phyloP scores from a whole-genome alignment of 2,329 filamentous ascomycete genomes.

The Fusarium nematophilum region DNA sequence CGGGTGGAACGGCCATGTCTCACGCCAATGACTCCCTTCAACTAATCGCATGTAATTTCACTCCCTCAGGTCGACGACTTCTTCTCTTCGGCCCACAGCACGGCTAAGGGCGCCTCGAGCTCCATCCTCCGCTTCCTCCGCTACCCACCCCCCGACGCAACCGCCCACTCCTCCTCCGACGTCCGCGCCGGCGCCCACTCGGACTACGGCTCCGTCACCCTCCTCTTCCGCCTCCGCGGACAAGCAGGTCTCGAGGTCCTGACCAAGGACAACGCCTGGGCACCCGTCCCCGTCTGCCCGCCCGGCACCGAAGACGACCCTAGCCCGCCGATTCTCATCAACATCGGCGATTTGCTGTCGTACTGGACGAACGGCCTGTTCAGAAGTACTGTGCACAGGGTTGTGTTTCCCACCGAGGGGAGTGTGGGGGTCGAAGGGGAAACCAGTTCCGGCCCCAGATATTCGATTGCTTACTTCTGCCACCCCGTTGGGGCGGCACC shows the following conservation, averaged over 20 bases:
- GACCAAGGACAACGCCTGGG: conserved; percentile 67
- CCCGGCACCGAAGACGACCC: conserved; percentile 67
- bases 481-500: conserved; percentile 67
- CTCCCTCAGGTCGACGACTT: conserved; percentile 61
- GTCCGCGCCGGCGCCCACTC: conserved; percentile 92
- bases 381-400: conserved; percentile 88
- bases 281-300: conserved; percentile 74
- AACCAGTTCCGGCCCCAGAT: conserved; percentile 63
- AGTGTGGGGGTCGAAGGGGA: conserved; percentile 54
- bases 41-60: conserved; percentile 9
- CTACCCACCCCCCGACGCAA: conserved; percentile 69
- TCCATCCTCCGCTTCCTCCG: conserved; percentile 77
- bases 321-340: conserved; percentile 81
- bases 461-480: conserved; percentile 77
- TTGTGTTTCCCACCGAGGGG: conserved; percentile 70
- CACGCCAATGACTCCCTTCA: too few species aligned
- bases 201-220: conserved; percentile 79
- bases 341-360: conserved; percentile 76
- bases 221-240: conserved; percentile 87
- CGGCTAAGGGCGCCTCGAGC: conserved; percentile 59
- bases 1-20: too few species aligned
- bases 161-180: conserved; percentile 63
- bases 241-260: conserved; percentile 90
- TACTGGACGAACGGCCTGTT: conserved; percentile 94
- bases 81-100: conserved; percentile 65